These are phyloP conservation scores for Mortierella sp. DNA, from an alignment of 371 early-diverging fungal species.

Conservation along the genomic window DNA sequence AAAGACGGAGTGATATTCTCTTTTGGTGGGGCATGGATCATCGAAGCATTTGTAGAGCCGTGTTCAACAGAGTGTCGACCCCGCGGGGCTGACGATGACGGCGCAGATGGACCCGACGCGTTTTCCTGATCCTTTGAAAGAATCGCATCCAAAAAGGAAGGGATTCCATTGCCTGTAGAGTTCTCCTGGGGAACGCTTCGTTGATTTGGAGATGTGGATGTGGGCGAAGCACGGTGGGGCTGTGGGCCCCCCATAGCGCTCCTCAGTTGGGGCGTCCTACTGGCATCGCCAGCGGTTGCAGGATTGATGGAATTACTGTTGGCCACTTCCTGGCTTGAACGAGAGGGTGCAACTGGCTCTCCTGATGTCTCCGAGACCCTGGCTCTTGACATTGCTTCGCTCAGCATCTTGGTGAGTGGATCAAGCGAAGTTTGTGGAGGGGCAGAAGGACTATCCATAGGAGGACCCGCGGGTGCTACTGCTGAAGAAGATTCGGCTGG, in stretches of 20 bases:
- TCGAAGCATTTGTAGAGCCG: slow-evolving; percentile 29
- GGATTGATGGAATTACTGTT: neutral
- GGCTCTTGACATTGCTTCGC: slow-evolving; percentile 40
- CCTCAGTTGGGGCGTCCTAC: neutral
- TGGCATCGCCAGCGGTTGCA: neutral
- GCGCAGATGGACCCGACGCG: slow-evolving; percentile 10
- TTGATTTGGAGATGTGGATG: no score
- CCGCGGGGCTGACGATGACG: slow-evolving; percentile 12
- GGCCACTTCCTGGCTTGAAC: slow-evolving; percentile 10
- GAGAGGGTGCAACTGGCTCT: slow-evolving; percentile 22
- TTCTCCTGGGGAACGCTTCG: no score
- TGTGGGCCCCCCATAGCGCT: no score
- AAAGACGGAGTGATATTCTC: neutral
- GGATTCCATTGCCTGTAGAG: slow-evolving; percentile 17
- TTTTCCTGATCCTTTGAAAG: slow-evolving; percentile 32
- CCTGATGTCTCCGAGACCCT: slow-evolving; percentile 49
- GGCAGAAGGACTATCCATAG: neutral
- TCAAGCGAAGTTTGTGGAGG: slow-evolving; percentile 17
- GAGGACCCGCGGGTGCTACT: neutral
- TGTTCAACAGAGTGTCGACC: slow-evolving; percentile 1
- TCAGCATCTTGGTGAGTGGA: slow-evolving; percentile 39
- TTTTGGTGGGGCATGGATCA: slow-evolving; percentile 2
- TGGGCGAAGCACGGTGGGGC: no score
- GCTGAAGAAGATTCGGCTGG: neutral
- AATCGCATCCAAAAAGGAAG: slow-evolving; percentile 42